Evolutionary conservation across 192 early-diverging fungal species (phyloP).

Genomic region (Backusella circina): DNA sequence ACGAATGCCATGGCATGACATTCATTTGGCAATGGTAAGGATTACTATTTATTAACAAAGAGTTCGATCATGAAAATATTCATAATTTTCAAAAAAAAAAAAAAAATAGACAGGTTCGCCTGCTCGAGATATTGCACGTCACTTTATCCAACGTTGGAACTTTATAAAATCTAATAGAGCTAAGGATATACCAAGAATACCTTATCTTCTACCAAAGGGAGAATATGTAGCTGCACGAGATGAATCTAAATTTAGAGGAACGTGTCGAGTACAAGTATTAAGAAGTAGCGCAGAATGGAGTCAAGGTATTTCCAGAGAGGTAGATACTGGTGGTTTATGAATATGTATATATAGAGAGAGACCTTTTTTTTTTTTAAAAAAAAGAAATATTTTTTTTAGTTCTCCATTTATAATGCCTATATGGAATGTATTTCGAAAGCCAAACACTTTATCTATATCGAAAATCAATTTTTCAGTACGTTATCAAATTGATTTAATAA

Average conservation of each 20-base stretch:
- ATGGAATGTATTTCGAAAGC: slow-evolving; percentile 68
- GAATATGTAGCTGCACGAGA: slow-evolving; percentile 63
- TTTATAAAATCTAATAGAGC: slow-evolving; percentile 75
- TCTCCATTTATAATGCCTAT: slow-evolving; percentile 83
- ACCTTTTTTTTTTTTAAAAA: neutral
- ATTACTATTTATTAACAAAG: neutral
- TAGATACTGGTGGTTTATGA: neutral
- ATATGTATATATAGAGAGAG: no score
- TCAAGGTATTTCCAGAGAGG: slow-evolving; percentile 54
- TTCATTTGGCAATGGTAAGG: slow-evolving; percentile 66
- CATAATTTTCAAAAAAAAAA: neutral
- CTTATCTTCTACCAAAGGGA: slow-evolving; percentile 72
- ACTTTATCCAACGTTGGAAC: slow-evolving; percentile 95
- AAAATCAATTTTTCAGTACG: slow-evolving; percentile 91
- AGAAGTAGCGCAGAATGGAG: slow-evolving; percentile 72
- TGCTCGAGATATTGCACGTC: slow-evolving; percentile 78
- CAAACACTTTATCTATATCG: slow-evolving; percentile 92
- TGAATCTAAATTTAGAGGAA: slow-evolving; percentile 58
- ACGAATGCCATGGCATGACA: slow-evolving; percentile 93
- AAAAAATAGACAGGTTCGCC: slow-evolving; percentile 56
- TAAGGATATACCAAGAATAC: slow-evolving; percentile 53
- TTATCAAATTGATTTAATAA: no score
- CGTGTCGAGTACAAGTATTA: slow-evolving; percentile 66
- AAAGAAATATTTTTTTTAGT: slow-evolving; percentile 26
- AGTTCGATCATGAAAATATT: neutral